phyloP scores from a whole-genome alignment of 1,284 basidiomycete species.

The Athelia sp. region DNA sequence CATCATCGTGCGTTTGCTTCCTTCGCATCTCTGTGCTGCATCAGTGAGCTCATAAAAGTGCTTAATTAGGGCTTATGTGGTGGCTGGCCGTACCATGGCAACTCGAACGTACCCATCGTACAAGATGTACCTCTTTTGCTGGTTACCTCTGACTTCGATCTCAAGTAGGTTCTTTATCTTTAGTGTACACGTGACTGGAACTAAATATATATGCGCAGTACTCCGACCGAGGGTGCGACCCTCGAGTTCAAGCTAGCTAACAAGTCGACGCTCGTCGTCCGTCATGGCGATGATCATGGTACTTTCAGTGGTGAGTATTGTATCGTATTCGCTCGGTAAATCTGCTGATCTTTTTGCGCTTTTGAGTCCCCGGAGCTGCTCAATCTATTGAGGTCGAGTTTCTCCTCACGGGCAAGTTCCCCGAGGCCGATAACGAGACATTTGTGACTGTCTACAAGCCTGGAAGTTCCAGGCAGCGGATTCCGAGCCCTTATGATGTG shows the following conservation, averaged over 20 bases:
- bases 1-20: not conserved
- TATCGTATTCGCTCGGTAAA: no score
- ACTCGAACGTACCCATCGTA: constrained; percentile 5
- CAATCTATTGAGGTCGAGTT: not conserved
- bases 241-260: not conserved
- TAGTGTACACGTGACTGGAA: no score
- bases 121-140: constrained; percentile 6
- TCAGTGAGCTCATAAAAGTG: not conserved
- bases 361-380: not conserved
- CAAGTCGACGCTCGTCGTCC: not conserved
- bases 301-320: not conserved
- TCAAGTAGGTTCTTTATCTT: not conserved
- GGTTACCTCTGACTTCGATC: constrained; percentile 1
- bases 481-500: not conserved
- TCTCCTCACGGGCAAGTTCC: not conserved
- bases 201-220: not conserved
- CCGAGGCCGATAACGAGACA: not conserved
- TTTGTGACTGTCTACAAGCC: not conserved
- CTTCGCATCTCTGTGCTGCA: no score
- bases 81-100: constrained; percentile 9
- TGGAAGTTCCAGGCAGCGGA: not conserved
- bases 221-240: not conserved
- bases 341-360: no score
- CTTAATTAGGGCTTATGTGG: constrained; percentile 6
- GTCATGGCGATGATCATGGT: constrained; percentile 1